Conservation (phyloP, 2,329 filamentous ascomycete genomes). For the Drechslerella coelobrocha region DNA sequence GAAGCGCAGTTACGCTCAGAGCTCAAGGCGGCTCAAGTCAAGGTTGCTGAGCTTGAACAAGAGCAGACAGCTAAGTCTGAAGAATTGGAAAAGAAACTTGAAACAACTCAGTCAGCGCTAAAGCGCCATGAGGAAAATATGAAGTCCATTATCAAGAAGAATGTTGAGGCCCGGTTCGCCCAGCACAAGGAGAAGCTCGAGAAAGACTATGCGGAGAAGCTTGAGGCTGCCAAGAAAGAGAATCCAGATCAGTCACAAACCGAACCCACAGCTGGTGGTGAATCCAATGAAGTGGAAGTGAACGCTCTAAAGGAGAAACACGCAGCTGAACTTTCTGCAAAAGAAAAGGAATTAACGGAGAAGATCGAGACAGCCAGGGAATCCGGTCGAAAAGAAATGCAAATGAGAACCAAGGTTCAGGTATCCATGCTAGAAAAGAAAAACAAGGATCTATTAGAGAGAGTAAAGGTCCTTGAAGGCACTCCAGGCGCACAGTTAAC, state of each 20-base stretch:
- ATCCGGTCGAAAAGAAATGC: constrained; percentile 53
- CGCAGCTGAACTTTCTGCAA: constrained; percentile 30
- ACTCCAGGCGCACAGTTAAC: constrained; percentile 35
- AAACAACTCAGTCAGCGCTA: constrained; percentile 42
- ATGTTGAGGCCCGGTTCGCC: constrained; percentile 62
- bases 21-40: constrained; percentile 32
- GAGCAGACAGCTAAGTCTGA: constrained; percentile 31
- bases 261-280: constrained; percentile 5
- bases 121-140: constrained; percentile 47
- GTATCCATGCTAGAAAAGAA: constrained; percentile 55
- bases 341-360: constrained; percentile 35
- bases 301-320: constrained; percentile 50
- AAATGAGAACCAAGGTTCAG: constrained; percentile 55
- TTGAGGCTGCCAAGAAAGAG: constrained; percentile 69
- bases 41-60: constrained; percentile 26
- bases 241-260: constrained; percentile 62
- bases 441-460: constrained; percentile 54
- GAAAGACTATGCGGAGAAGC: constrained; percentile 66
- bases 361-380: constrained; percentile 54
- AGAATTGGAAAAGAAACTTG: constrained; percentile 50
- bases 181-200: constrained; percentile 65
- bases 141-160: constrained; percentile 46
- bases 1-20: constrained; percentile 33
- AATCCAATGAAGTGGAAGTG: constrained; percentile 52
- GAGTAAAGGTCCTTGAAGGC: constrained; percentile 52